Percentiles rank a stretch among this genome's conserved stretches.
Conservation (phyloP, 2,329 filamentous ascomycete species). For the Cladophialophora exuberans region DNA sequence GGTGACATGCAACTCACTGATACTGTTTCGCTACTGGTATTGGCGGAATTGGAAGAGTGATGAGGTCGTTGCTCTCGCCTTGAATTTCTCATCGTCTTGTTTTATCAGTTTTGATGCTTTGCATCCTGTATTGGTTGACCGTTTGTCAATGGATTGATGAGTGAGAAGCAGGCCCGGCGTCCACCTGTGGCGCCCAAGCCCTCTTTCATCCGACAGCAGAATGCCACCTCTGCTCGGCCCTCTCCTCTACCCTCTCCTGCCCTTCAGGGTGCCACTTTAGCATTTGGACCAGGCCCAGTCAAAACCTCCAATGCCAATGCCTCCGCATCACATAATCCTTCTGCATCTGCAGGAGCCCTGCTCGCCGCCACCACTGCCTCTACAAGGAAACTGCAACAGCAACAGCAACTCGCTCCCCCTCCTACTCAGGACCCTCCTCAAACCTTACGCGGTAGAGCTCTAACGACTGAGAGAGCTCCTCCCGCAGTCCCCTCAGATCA, state of each 20-base stretch:
- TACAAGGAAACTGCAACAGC: conserved; percentile 21
- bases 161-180: conserved; percentile 31
- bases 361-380: conserved; percentile 27
- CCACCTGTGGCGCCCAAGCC: conserved; percentile 34
- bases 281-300: conserved; percentile 25
- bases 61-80: conserved; percentile 18
- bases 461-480: conserved; percentile 13
- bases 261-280: conserved; percentile 30
- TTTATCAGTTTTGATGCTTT: conserved; percentile 15
- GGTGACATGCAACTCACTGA: background rate
- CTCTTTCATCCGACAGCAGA: conserved; percentile 24
- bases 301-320: conserved; percentile 18
- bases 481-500: conserved; percentile 10
- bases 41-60: conserved; percentile 9
- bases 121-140: conserved; percentile 15
- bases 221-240: conserved; percentile 17
- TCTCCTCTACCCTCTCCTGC: conserved; percentile 27
- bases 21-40: background rate
- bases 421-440: conserved; percentile 9
- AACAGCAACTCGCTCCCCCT: conserved; percentile 1
- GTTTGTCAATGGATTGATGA: conserved; percentile 33
- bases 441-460: conserved; percentile 15
- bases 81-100: conserved; percentile 5
- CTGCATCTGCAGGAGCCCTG: conserved; percentile 27
- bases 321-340: conserved; percentile 24